These are phyloP conservation scores for Hyaloperonospora arabidopsidis DNA, from an alignment of 352 stramenopile species.

Conservation along the genomic window DNA sequence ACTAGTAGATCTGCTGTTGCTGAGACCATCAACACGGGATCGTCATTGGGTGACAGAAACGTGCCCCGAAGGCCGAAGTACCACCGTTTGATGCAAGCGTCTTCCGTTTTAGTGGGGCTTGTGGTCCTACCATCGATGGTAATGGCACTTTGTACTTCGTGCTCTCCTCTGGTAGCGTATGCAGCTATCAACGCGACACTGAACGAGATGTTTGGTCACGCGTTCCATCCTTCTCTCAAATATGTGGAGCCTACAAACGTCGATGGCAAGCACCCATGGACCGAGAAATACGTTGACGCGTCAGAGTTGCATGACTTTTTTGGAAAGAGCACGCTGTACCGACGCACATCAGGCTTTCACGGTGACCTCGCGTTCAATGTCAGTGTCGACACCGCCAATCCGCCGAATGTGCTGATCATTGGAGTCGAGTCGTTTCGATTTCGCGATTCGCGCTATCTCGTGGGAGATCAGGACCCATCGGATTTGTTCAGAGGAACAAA, in stretches of 20 bases:
- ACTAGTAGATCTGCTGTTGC: neutral
- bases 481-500: slow-evolving; percentile 27
- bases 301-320: slow-evolving; percentile 18
- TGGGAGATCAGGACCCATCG: slow-evolving; percentile 28
- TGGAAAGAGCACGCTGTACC: slow-evolving; percentile 19
- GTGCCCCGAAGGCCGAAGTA: neutral
- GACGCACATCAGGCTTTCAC: slow-evolving; percentile 16
- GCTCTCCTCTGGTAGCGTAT: slow-evolving; percentile 16
- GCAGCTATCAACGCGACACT: slow-evolving; percentile 17
- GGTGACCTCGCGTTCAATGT: slow-evolving; percentile 21
- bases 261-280: no score
- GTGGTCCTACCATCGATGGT: slow-evolving; percentile 7
- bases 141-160: slow-evolving; percentile 7
- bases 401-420: slow-evolving; percentile 45
- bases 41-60: neutral
- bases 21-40: neutral
- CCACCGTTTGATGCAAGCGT: slow-evolving; percentile 4
- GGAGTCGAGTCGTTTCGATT: slow-evolving; percentile 50
- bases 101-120: slow-evolving; percentile 11
- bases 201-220: slow-evolving; percentile 16
- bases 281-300: slow-evolving; percentile 13
- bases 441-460: slow-evolving; percentile 43
- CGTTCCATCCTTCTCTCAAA: slow-evolving; percentile 6
- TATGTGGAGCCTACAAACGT: no score
- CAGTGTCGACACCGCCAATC: slow-evolving; percentile 13